These are phyloP conservation scores for Pichia nanzhaoensis DNA, from an alignment of 805 yeast species.

Conservation along the genomic window DNA sequence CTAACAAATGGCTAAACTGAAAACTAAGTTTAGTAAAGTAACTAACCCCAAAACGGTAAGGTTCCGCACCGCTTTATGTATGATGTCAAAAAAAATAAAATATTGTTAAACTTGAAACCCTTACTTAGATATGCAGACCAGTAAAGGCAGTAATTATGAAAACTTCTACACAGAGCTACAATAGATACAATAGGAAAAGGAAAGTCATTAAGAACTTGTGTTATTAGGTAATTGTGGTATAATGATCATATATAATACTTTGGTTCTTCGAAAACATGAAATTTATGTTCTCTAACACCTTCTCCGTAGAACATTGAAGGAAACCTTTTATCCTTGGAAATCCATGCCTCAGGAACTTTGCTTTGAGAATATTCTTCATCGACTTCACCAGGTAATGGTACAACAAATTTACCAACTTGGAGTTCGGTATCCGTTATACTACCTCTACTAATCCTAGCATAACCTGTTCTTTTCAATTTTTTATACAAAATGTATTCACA, in stretches of 20 bases:
- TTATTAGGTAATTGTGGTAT: too few species aligned
- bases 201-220: too few species aligned
- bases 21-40: too few species aligned
- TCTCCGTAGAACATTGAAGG: conserved; percentile 78
- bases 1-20: too few species aligned
- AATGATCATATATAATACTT: conserved; percentile 49
- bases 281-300: conserved; percentile 89
- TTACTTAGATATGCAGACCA: too few species aligned
- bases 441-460: conserved; percentile 89
- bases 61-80: too few species aligned
- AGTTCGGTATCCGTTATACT: conserved; percentile 96
- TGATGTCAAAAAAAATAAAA: too few species aligned
- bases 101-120: too few species aligned
- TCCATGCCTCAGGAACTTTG: conserved; percentile 39
- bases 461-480: conserved; percentile 78
- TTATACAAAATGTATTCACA: conserved; percentile 93
- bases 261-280: conserved; percentile 94
- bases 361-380: conserved; percentile 28
- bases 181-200: too few species aligned
- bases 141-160: too few species aligned
- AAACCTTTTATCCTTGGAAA: conserved; percentile 48
- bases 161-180: too few species aligned
- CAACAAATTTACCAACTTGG: conserved; percentile 87
- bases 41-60: too few species aligned
- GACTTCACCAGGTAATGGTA: conserved; percentile 29